phyloP scores from a whole-genome alignment of 345 rosid species.

The Eucalyptus coolabah region DNA sequence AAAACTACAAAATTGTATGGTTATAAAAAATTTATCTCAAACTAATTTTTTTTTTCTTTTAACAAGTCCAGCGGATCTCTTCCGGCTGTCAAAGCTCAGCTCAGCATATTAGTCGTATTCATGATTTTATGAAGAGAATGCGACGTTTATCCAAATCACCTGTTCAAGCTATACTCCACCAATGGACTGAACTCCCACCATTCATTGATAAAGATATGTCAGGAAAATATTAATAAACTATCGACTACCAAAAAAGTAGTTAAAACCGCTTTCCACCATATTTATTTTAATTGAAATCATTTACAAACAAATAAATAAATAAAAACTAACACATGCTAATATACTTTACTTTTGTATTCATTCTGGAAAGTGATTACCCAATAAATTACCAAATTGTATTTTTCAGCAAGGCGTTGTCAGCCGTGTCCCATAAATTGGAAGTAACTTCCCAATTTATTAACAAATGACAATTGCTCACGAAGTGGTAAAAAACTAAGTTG shows the following conservation, averaged over 20 bases:
- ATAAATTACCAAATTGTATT: background rate
- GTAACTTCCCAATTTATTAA: no score
- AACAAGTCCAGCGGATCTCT: background rate
- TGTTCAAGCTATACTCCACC: background rate
- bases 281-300: background rate
- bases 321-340: background rate
- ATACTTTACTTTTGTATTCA: background rate
- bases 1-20: fast-evolving
- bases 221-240: no score
- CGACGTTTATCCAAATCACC: background rate
- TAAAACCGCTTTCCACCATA: background rate
- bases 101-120: background rate
- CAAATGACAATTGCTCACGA: background rate
- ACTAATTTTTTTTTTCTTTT: no score
- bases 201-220: background rate
- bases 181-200: background rate
- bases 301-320: background rate
- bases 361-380: background rate
- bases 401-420: background rate
- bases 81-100: background rate
- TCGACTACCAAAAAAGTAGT: background rate
- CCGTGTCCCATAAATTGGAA: no score
- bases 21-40: fast-evolving
- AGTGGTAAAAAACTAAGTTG: background rate
- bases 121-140: background rate